phyloP scores from a whole-genome alignment of 352 stramenopile species.

The Phytophthora pinifolia region DNA sequence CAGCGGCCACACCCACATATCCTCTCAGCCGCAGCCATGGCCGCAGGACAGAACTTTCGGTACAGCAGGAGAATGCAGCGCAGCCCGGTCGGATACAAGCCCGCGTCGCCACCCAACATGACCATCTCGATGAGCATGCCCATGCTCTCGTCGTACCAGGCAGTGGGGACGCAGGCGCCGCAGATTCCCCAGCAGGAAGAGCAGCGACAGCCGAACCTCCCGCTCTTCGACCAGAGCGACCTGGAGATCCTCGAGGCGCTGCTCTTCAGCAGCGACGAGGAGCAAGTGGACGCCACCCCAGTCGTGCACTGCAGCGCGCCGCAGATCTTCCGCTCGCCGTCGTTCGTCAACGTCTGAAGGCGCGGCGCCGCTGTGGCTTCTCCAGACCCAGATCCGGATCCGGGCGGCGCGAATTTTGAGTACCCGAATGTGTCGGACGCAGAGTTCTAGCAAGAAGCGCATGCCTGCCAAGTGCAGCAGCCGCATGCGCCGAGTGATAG shows the following conservation, averaged over 20 bases:
- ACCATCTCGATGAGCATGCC: conserved; percentile 22
- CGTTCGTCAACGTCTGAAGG: conserved; percentile 44
- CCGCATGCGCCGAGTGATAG: conserved; percentile 14
- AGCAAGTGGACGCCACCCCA: conserved; percentile 27
- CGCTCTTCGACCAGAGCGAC: conserved; percentile 48
- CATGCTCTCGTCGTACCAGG: conserved; percentile 16
- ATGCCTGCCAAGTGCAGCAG: conserved; percentile 4
- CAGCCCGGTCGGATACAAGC: conserved; percentile 10
- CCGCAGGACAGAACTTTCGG: conserved; percentile 36
- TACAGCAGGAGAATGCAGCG: conserved; percentile 22
- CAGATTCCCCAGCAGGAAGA: conserved; percentile 1
- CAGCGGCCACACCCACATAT: conserved; percentile 21
- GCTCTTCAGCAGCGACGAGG: conserved; percentile 58
- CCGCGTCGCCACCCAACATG: conserved; percentile 32
- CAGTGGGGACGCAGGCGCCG: conserved; percentile 1
- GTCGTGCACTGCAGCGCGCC: conserved; percentile 26
- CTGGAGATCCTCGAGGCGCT: conserved; percentile 54
- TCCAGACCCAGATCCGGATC: conserved; percentile 22
- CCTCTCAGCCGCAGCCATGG: conserved; percentile 23
- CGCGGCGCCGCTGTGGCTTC: conserved; percentile 24
- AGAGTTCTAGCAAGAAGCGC: conserved; percentile 16
- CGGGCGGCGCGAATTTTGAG: conserved; percentile 28
- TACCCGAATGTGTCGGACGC: conserved; percentile 25
- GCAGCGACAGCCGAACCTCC: conserved; percentile 11
- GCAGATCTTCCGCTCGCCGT: conserved; percentile 28